Base-by-base conservation (phyloP, 495 filamentous ascomycete genomes). In the Usnea hakonensis region DNA sequence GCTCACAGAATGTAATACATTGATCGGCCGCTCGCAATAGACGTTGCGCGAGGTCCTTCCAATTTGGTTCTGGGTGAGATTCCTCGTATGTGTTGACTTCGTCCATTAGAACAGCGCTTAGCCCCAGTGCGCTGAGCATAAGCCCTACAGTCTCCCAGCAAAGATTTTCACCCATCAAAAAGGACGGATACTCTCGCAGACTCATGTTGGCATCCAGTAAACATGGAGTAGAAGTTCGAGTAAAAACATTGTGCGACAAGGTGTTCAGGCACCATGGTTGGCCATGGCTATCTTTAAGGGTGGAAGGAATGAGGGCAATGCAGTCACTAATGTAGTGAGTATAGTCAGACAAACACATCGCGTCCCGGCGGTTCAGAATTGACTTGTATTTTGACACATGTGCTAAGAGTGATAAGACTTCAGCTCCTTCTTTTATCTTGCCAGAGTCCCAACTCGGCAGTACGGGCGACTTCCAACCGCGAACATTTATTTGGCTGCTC, bases 131-230 rank as follows among this genome's bases (percentile, higher is more conserved):
- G 23, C 33, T 40, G 17, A 84, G 78, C 0, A 87, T 73, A 36
- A 81, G 68, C 0, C 80, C 85, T 2, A 87, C 66, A 2, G 79
- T 69, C 68, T 88, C 85, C 85, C 84, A 88, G 17, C 84, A 79
- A 33, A 83, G 70, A 57, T 80, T 77, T 21, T 69, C 67, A 0
- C 81, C 85, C 0, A 77, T 81, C 37, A 81, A 83, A 1, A 66
- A 74, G 28, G 41, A 71, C 58, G 64, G 74, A 64, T 70, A 79
- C 43, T 74, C 77, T 38, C 67, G 43, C 28, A 61, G 14, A 6
- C 17, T 26, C 10, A 37, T 35, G 30, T 21, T 23, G 7, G 6
- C n/a, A 44, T 44, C 43, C 14, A 44, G n/a, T 7, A 21, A 44
- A 1, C 11, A 23, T 9, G n/a, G 43, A 44, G 43, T 44, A 23